Evolutionary conservation across 75 land plant species (phyloP).

Genomic region (Sequoiadendron giganteum): DNA sequence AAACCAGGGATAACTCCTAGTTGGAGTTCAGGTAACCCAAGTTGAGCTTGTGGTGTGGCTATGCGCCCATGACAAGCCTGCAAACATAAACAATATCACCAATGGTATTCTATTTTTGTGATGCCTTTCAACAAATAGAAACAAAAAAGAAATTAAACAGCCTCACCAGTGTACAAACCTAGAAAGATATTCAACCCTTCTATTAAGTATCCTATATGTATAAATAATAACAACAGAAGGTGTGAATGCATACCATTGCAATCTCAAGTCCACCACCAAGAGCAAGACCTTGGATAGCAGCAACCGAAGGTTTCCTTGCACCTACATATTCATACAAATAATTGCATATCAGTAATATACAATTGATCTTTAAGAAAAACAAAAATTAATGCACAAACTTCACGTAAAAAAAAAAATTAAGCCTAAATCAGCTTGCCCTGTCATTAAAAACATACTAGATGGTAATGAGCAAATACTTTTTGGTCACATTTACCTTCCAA

Average conservation of each 20-base stretch:
- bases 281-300: constrained; percentile 96
- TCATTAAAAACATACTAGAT: background rate
- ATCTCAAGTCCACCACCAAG: constrained; percentile 97
- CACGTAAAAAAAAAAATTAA: background rate
- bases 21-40: constrained; percentile 96
- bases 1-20: constrained; percentile 95
- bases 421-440: background rate
- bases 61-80: constrained; percentile 97
- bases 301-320: constrained; percentile 91
- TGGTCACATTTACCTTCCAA: constrained; percentile 62
- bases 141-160: background rate
- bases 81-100: constrained; percentile 3
- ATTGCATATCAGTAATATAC: background rate
- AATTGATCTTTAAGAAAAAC: background rate
- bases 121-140: background rate
- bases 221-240: background rate
- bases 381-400: background rate
- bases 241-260: constrained; percentile 73
- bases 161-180: background rate
- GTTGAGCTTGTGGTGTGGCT: constrained; percentile 76
- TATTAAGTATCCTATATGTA: background rate
- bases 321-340: constrained; percentile 29
- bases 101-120: background rate
- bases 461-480: background rate
- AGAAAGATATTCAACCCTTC: background rate